A percentile compares a stretch with the other conserved stretches of the same genome.
These are phyloP conservation scores for Ustilago xerochloae DNA, from an alignment of 1,284 basidiomycete genomes.

Conservation along the genomic window DNA sequence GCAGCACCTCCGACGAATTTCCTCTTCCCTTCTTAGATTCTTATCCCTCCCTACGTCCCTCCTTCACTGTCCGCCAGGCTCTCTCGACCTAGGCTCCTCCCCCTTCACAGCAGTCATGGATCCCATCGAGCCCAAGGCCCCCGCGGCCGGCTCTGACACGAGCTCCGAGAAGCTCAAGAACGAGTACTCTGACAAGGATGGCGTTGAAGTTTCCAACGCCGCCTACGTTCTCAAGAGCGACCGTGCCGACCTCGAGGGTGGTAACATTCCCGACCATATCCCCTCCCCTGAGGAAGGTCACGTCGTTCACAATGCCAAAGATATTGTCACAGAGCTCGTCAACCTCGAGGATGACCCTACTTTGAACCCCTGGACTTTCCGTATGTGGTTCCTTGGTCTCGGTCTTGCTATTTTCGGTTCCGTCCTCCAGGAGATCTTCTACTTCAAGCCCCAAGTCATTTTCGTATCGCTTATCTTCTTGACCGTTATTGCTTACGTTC, in stretches of 20 bases:
- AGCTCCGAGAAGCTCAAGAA: slow-evolving; percentile 38
- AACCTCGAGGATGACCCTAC: slow-evolving; percentile 31
- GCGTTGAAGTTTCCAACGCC: slow-evolving; percentile 20
- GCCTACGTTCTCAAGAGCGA: slow-evolving; percentile 27
- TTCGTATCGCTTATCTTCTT: slow-evolving; percentile 28
- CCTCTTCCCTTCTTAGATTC: too few relatives aligned
- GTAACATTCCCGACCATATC: not conserved
- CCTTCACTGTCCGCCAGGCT: too few relatives aligned
- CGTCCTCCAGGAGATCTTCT: slow-evolving; percentile 29
- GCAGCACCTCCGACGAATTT: too few relatives aligned
- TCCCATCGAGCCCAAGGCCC: slow-evolving; percentile 28
- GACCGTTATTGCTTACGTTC: slow-evolving; percentile 27
- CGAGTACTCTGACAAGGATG: slow-evolving; percentile 18
- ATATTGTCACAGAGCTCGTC: slow-evolving; percentile 25
- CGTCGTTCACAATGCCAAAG: slow-evolving; percentile 22
- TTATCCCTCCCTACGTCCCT: not conserved
- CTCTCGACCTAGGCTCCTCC: not conserved
- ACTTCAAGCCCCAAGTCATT: slow-evolving; percentile 33
- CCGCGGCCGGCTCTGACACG: slow-evolving; percentile 16
- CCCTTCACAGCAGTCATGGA: slow-evolving; percentile 11
- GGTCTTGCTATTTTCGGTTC: slow-evolving; percentile 26
- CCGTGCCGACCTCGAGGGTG: slow-evolving; percentile 13
- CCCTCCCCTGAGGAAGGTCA: slow-evolving; percentile 3
- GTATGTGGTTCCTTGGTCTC: slow-evolving; percentile 33
- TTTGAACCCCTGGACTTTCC: slow-evolving; percentile 36